Evolutionary conservation across 148 eudicot species (phyloP).

Genomic region (Pouteria glomerata): DNA sequence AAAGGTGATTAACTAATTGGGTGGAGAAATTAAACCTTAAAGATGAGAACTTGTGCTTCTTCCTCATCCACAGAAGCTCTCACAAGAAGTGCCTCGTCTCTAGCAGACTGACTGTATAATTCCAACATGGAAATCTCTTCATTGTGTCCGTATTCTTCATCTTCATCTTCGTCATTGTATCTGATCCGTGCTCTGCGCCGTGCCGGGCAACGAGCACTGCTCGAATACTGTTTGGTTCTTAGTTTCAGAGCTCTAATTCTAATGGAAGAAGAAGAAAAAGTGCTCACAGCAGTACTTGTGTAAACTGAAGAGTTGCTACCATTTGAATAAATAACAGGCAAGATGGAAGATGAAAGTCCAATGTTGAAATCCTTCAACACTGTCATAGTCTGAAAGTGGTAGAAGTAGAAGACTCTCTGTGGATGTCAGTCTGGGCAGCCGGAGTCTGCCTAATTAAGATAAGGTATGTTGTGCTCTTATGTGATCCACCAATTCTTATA

Average conservation of each 20-base stretch:
- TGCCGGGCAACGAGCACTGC: constrained; percentile 18
- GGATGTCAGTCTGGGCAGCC: too few relatives aligned
- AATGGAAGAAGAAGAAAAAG: background rate
- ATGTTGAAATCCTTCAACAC: too few relatives aligned
- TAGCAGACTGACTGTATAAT: constrained; percentile 43
- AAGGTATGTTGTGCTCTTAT: too few relatives aligned
- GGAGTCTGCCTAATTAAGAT: too few relatives aligned
- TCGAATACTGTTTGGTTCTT: background rate
- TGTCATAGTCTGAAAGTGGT: too few relatives aligned
- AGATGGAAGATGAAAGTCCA: background rate
- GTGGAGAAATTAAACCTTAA: constrained; percentile 37
- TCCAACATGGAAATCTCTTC: constrained; percentile 62
- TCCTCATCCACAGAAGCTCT: constrained; percentile 53
- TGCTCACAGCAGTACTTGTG: background rate
- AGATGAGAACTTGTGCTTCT: constrained; percentile 55
- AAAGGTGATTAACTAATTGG: background rate
- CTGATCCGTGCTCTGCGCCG: constrained; percentile 50
- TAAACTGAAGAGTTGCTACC: background rate
- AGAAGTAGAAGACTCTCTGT: too few relatives aligned
- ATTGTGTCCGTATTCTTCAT: constrained; percentile 46
- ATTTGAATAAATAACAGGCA: background rate
- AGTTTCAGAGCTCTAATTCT: constrained; percentile 1
- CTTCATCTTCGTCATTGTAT: constrained; percentile 27
- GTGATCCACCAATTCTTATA: too few relatives aligned
- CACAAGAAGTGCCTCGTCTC: constrained; percentile 65